Base-by-base conservation (phyloP, 306 rosid species). In the Lithocarpus polystachyus region DNA sequence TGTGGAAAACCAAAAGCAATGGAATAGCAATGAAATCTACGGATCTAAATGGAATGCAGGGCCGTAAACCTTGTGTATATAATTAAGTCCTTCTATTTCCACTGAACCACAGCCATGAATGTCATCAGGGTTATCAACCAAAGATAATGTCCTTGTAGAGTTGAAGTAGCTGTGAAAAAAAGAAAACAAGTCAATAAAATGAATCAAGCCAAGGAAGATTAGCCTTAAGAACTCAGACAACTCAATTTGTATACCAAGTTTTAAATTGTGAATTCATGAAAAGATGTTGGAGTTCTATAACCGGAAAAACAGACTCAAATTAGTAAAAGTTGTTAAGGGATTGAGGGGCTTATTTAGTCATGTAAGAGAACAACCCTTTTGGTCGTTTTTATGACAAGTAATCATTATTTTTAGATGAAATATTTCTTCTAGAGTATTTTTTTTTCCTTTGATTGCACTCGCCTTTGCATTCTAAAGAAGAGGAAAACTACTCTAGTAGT, bases 101-200 rank as follows among this genome's bases (percentile, higher is more conserved):
- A 11, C 43, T 52, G 76, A 45, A 83, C 19, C 80, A 71, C 73
- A 28, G 79, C 64, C 79, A 85, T 33, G 68, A 71, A 74, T 76
- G 79, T 61, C 75, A 68, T 52, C 73, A 85, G 28, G 81, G 81
- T 51, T 18, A 77, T 64, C 82, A 75, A 5, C 85, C 86, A 81
- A 72, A 77, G 29, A 40, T 59, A 83, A 22, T 80, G 75, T 77
- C 86, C 86, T 76, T 64, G 85, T 40, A 77, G 24, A 55, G 23
- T 77, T 10, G 89, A 80, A 83, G 80, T 60, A 79, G 74, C 93
- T 90, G 93, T 54, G 45, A 73, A 75, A 17, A 35, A 35, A 8
- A 74, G 54, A 68, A 67, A 52, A 59, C 1, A 40, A 13, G 75
- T 57, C 4, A 56, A 56, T 3, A 40, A 51, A 73, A 20, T 43